Percentiles rank a stretch among this genome's conserved stretches.
Conservation (phyloP, 768 basidiomycete species). For the Strobilomyces dryophilus region DNA sequence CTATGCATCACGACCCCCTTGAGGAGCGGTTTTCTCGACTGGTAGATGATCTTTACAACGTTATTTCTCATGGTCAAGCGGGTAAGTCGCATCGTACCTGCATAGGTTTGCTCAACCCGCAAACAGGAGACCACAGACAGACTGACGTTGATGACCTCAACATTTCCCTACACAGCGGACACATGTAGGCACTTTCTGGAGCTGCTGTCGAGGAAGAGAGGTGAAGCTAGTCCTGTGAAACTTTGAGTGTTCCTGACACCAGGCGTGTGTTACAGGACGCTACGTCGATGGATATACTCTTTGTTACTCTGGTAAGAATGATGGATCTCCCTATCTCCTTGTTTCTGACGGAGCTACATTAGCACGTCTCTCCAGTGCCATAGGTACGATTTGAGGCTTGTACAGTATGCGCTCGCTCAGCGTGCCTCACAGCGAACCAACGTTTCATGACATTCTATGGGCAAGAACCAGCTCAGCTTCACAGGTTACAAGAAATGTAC, state of each 20-base stretch:
- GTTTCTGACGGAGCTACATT: slow-evolving; percentile 1
- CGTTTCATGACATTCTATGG: slow-evolving; percentile 56
- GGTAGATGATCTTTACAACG: slow-evolving; percentile 47
- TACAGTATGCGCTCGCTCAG: neutral
- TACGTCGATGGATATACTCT: slow-evolving; percentile 30
- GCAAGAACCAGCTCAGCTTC: slow-evolving; percentile 49
- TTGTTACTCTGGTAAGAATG: slow-evolving; percentile 39
- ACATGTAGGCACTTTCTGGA: slow-evolving; percentile 47
- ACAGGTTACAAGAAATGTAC: slow-evolving; percentile 48
- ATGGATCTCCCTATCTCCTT: neutral
- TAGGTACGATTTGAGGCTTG: slow-evolving; percentile 34
- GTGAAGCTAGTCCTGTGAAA: no score
- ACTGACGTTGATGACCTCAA: slow-evolving; percentile 55
- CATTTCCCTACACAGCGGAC: slow-evolving; percentile 51
- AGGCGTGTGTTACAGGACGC: no score
- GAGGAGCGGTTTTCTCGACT: slow-evolving; percentile 29
- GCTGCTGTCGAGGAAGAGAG: slow-evolving; percentile 43
- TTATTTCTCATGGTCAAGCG: slow-evolving; percentile 52
- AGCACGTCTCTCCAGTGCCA: slow-evolving; percentile 48
- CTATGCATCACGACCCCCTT: slow-evolving; percentile 51
- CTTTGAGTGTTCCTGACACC: no score
- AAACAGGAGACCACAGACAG: slow-evolving; percentile 39
- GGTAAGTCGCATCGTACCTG: slow-evolving; percentile 33
- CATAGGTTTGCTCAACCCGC: neutral
- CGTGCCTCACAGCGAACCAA: slow-evolving; percentile 47